Conservation (phyloP, 1,139 yeast genomes). For the Kodamaea alishanica region DNA sequence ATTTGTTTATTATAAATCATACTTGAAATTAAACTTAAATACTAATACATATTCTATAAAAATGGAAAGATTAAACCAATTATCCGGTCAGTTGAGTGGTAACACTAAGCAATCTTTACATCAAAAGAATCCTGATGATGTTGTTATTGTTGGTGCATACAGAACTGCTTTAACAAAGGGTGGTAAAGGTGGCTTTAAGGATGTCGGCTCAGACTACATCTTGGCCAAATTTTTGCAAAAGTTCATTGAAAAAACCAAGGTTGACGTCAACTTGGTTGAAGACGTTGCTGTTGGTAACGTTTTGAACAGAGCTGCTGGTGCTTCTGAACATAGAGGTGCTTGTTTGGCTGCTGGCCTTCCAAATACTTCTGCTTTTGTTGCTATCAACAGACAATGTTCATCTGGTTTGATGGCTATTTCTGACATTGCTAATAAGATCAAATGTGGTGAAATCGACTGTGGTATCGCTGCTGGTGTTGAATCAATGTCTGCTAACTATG, state of each 20-base stretch:
- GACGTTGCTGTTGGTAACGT: constrained; percentile 90
- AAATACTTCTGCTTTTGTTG: constrained; percentile 66
- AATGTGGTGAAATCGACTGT: constrained; percentile 80
- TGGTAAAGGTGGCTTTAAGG: constrained; percentile 77
- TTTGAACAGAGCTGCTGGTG: constrained; percentile 87
- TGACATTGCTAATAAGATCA: constrained; percentile 85
- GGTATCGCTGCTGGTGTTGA: constrained; percentile 94
- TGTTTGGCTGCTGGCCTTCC: constrained; percentile 48
- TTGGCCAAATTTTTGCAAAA: constrained; percentile 61
- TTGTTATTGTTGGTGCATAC: constrained; percentile 81
- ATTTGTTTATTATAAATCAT: background rate
- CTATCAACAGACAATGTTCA: constrained; percentile 91
- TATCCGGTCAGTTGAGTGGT: constrained; percentile 53
- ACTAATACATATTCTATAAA: constrained; percentile 5
- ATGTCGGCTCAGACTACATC: constrained; percentile 71
- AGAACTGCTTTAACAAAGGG: constrained; percentile 89
- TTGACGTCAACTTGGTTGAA: constrained; percentile 65
- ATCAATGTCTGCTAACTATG: constrained; percentile 84
- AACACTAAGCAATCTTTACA: constrained; percentile 40
- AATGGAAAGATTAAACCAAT: constrained; percentile 62
- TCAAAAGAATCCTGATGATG: constrained; percentile 76
- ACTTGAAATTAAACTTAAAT: background rate
- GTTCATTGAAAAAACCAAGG: constrained; percentile 56
- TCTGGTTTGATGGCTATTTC: constrained; percentile 89
- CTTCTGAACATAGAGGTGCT: constrained; percentile 86